These are phyloP conservation scores for Ascochyta rabiei DNA, from an alignment of 2,329 filamentous ascomycete species.

Conservation along the genomic window DNA sequence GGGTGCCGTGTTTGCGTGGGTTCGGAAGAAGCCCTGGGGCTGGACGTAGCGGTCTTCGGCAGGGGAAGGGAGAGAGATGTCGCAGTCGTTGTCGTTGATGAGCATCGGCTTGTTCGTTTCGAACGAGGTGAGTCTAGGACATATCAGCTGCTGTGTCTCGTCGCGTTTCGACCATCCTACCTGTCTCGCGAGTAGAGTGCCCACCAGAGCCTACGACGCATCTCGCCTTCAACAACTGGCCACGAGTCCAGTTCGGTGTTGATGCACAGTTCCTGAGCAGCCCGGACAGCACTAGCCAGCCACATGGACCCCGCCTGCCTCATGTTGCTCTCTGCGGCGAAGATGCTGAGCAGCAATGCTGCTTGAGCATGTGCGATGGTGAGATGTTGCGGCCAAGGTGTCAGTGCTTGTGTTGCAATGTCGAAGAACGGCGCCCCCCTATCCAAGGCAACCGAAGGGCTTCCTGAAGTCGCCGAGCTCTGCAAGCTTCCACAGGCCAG, in stretches of 20 bases:
- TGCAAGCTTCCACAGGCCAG: slow-evolving; percentile 84
- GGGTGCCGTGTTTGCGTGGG: slow-evolving; percentile 52
- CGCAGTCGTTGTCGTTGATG: slow-evolving; percentile 88
- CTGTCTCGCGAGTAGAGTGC: slow-evolving; percentile 88
- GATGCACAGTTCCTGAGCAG: slow-evolving; percentile 82
- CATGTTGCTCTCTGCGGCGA: slow-evolving; percentile 83
- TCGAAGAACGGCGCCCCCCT: slow-evolving; percentile 73
- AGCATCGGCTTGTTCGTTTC: slow-evolving; percentile 81
- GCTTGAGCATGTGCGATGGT: slow-evolving; percentile 76
- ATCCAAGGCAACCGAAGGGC: slow-evolving; percentile 59
- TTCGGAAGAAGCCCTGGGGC: slow-evolving; percentile 53
- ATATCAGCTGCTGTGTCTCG: not conserved
- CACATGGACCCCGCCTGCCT: slow-evolving; percentile 86
- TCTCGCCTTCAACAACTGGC: slow-evolving; percentile 79
- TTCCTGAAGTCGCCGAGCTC: slow-evolving; percentile 61
- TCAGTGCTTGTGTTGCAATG: slow-evolving; percentile 70
- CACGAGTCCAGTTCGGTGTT: slow-evolving; percentile 76
- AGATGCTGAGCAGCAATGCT: slow-evolving; percentile 76
- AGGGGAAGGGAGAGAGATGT: slow-evolving; percentile 77
- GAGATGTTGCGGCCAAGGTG: slow-evolving; percentile 82
- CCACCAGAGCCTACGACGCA: slow-evolving; percentile 92
- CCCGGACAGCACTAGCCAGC: slow-evolving; percentile 78
- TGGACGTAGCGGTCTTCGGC: slow-evolving; percentile 81
- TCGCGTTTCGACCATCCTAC: slow-evolving; percentile 48
- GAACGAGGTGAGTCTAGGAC: slow-evolving; percentile 69